Evolutionary conservation across 1,139 yeast species (phyloP).

Genomic region (Barnettozyma hawaiiensis): DNA sequence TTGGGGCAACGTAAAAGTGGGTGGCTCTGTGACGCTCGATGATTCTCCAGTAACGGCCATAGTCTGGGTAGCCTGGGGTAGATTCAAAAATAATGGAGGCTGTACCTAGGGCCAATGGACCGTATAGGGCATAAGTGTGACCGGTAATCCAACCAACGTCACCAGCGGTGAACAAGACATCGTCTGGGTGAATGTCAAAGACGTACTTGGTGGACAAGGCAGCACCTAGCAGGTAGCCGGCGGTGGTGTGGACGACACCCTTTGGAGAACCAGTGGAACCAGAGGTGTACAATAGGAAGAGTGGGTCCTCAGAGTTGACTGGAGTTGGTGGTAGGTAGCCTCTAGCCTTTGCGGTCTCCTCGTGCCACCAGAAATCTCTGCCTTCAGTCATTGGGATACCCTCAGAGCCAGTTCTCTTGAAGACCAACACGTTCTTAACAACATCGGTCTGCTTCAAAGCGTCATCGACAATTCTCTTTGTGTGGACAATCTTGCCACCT

Average conservation of each 20-base stretch:
- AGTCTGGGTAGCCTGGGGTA: slow-evolving; percentile 96
- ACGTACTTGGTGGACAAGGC: slow-evolving; percentile 91
- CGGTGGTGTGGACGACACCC: slow-evolving; percentile 95
- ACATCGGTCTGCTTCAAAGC: slow-evolving; percentile 75
- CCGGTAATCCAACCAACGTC: slow-evolving; percentile 99
- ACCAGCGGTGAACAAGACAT: slow-evolving; percentile 92
- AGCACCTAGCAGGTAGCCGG: slow-evolving; percentile 91
- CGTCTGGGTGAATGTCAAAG: slow-evolving; percentile 86
- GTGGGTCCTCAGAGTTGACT: slow-evolving; percentile 86
- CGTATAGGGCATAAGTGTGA: slow-evolving; percentile 92
- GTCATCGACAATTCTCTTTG: slow-evolving; percentile 92
- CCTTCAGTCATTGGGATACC: slow-evolving; percentile 66
- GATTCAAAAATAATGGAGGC: slow-evolving; percentile 94
- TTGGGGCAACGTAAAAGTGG: slow-evolving; percentile 97
- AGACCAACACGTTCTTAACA: slow-evolving; percentile 80
- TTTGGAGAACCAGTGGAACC: slow-evolving; percentile 98
- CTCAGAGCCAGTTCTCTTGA: slow-evolving; percentile 75
- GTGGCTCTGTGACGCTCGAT: slow-evolving; percentile 90
- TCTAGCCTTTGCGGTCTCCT: slow-evolving; percentile 72
- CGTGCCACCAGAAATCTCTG: slow-evolving; percentile 94
- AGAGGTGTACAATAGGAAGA: slow-evolving; percentile 86
- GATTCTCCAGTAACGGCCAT: slow-evolving; percentile 95
- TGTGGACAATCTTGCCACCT: slow-evolving; percentile 89
- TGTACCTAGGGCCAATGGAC: slow-evolving; percentile 85
- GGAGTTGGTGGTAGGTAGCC: slow-evolving; percentile 85